phyloP scores from a whole-genome alignment of 2,329 filamentous ascomycete genomes.

The Dothidotthia symphoricarpi region DNA sequence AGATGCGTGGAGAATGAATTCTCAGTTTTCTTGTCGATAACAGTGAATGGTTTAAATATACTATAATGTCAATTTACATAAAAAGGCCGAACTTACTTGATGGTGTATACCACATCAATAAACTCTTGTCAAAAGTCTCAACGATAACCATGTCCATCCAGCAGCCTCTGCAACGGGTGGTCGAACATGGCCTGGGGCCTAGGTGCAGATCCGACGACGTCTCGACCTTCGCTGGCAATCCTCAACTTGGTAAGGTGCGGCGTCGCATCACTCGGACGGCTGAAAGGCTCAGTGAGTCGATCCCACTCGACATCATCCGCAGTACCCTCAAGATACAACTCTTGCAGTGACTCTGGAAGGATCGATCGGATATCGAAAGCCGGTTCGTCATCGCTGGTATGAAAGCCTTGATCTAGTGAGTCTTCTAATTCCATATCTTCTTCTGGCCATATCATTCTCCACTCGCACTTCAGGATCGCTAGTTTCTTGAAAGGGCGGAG shows the following conservation, averaged over 20 bases:
- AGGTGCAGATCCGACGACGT: too few species aligned
- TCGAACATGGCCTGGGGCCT: too few species aligned
- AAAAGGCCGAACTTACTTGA: too few species aligned
- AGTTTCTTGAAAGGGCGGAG: slow-evolving; percentile 2
- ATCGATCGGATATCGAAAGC: slow-evolving; percentile 2
- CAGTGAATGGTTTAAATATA: too few species aligned
- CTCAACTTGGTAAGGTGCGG: slow-evolving; percentile 1
- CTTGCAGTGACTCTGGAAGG: slow-evolving; percentile 5
- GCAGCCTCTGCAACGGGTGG: too few species aligned
- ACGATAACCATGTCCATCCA: too few species aligned
- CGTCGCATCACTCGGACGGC: background rate
- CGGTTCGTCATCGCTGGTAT: background rate
- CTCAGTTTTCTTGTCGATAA: too few species aligned
- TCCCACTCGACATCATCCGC: slow-evolving; percentile 1
- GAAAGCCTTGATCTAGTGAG: slow-evolving; percentile 1
- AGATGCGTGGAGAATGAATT: too few species aligned
- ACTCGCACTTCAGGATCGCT: slow-evolving; percentile 4
- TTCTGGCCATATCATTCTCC: background rate
- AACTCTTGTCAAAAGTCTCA: too few species aligned
- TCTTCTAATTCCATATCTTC: background rate
- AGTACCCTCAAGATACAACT: slow-evolving; percentile 2
- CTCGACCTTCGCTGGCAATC: background rate
- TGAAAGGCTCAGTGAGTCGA: background rate
- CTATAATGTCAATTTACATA: too few species aligned
- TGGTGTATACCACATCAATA: too few species aligned